Evolutionary conservation across 495 filamentous ascomycete species (phyloP).

Genomic region (Pseudoneurospora amorphoporcata): DNA sequence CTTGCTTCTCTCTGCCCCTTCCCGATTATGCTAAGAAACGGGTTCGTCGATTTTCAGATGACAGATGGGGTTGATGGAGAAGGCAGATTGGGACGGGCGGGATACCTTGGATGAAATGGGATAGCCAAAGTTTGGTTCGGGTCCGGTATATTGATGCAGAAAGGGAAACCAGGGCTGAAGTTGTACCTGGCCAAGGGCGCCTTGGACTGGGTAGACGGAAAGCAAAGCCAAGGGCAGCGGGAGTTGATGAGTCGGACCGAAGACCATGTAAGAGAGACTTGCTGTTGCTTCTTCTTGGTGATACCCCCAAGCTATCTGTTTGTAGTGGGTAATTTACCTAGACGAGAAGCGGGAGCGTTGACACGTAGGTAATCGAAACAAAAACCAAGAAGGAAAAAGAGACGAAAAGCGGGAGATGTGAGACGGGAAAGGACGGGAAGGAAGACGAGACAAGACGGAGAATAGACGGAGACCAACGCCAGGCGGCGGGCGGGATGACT

Average conservation of each 20-base stretch:
- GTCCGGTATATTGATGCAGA: neutral
- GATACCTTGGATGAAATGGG: neutral
- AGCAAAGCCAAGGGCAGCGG: neutral
- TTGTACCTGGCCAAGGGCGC: neutral
- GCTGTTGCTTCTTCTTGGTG: neutral
- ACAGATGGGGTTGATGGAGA: neutral
- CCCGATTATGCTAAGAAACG: neutral
- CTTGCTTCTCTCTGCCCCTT: neutral
- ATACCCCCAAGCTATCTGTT: neutral
- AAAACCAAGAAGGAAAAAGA: neutral
- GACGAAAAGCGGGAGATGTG: neutral
- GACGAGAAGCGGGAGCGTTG: neutral
- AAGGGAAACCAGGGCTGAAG: neutral
- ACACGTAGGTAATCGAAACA: neutral
- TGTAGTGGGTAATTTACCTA: neutral
- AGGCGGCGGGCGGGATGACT: neutral
- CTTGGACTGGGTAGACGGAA: neutral
- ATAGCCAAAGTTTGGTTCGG: neutral
- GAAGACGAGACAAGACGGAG: too few relatives aligned
- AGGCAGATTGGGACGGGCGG: neutral
- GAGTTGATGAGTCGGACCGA: neutral
- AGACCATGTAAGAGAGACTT: neutral
- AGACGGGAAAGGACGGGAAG: neutral
- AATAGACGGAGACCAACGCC: neutral
- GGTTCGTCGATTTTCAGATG: neutral